These are phyloP conservation scores for Zymoseptoria passerinii DNA, from an alignment of 2,329 filamentous ascomycete genomes.

Conservation along the genomic window DNA sequence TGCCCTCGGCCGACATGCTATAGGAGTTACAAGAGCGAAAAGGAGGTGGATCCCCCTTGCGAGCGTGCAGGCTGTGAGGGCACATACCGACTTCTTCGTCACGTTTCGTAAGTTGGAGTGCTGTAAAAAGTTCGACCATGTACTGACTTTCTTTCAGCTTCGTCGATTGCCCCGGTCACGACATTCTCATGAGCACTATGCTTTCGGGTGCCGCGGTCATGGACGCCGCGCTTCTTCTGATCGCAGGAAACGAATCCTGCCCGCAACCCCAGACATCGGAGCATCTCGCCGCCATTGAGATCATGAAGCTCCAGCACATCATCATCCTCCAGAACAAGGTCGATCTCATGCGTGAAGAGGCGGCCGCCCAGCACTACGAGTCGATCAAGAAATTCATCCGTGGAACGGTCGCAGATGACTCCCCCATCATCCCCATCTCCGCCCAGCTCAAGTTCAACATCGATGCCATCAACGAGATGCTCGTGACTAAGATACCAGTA, in stretches of 20 bases:
- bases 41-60: constrained; percentile 93
- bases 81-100: constrained; percentile 78
- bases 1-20: constrained; percentile 95
- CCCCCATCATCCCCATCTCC: constrained; percentile 92
- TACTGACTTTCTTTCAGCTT: constrained; percentile 46
- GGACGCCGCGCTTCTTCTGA: constrained; percentile 92
- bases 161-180: constrained; percentile 98
- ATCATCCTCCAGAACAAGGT: constrained; percentile 99
- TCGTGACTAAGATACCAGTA: constrained; percentile 90
- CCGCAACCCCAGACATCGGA: constrained; percentile 98
- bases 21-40: constrained; percentile 95
- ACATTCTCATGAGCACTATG: constrained; percentile 99
- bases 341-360: constrained; percentile 94
- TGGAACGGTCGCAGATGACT: constrained; percentile 89
- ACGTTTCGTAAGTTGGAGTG: constrained; percentile 71
- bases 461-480: constrained; percentile 91
- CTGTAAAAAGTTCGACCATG: neutral
- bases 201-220: constrained; percentile 98
- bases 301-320: constrained; percentile 99
- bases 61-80: constrained; percentile 87
- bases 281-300: constrained; percentile 97
- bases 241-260: constrained; percentile 97
- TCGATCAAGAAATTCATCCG: constrained; percentile 98
- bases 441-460: constrained; percentile 99
- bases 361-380: constrained; percentile 86